These are phyloP conservation scores for Heimioporus sp. DNA, from an alignment of 768 basidiomycete species.

Conservation along the genomic window DNA sequence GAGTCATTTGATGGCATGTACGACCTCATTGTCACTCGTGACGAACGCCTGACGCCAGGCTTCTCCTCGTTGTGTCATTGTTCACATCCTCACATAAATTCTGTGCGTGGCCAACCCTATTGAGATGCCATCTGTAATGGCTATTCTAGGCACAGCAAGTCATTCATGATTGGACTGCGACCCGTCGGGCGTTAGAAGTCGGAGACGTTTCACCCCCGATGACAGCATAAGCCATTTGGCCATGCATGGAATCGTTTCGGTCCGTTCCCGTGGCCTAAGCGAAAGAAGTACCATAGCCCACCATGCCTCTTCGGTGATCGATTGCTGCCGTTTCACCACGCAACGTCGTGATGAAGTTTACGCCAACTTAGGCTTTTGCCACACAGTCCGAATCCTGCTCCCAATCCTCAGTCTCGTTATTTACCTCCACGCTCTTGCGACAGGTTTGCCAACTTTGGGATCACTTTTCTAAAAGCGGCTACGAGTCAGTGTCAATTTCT, in stretches of 20 bases:
- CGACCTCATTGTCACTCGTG: not conserved
- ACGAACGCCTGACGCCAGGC: no score
- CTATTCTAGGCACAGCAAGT: constrained; percentile 5
- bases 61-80: not conserved
- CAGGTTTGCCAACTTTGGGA: not conserved
- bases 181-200: constrained; percentile 20
- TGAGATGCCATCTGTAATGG: not conserved
- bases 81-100: not conserved
- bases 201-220: constrained; percentile 24
- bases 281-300: constrained; percentile 3
- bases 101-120: not conserved
- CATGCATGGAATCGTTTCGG: not conserved
- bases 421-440: not conserved
- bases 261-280: constrained; percentile 3
- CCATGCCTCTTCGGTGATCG: constrained; percentile 19
- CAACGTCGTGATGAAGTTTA: not conserved
- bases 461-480: constrained; percentile 3
- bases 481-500: constrained; percentile 8
- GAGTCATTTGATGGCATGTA: not conserved
- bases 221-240: constrained; percentile 1
- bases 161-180: not conserved
- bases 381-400: not conserved
- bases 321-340: constrained; percentile 17
- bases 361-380: not conserved
- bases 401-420: not conserved